Evolutionary conservation across 768 basidiomycete genomes (phyloP).

Genomic region (Polyporus arcularius): DNA sequence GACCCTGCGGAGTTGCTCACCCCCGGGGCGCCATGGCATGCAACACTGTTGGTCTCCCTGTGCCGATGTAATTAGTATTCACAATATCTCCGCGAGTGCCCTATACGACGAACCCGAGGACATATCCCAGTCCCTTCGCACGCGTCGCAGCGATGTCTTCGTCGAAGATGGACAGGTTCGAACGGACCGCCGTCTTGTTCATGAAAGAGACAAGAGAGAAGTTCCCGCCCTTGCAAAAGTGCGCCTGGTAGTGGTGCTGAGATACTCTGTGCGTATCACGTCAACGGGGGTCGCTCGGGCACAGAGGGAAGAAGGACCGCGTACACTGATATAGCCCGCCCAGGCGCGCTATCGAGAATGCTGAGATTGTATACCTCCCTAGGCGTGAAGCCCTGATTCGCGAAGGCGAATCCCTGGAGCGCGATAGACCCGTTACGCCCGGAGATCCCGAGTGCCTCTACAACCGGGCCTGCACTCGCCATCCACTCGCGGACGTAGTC

Average conservation of each 20-base stretch:
- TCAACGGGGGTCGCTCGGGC: background rate
- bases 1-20: conserved; percentile 72
- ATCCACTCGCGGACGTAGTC: conserved; percentile 34
- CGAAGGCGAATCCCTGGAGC: conserved; percentile 29
- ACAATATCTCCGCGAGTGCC: conserved; percentile 33
- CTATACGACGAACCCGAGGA: conserved; percentile 52
- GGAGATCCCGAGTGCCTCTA: conserved; percentile 23
- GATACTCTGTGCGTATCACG: conserved; percentile 51
- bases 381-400: conserved; percentile 51
- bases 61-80: too few species aligned
- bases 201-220: conserved; percentile 63
- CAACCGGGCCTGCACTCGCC: conserved; percentile 26
- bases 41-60: conserved; percentile 37
- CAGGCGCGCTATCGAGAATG: conserved; percentile 49
- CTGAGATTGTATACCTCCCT: conserved; percentile 56
- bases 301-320: conserved; percentile 22
- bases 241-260: conserved; percentile 53
- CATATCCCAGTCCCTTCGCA: conserved; percentile 49
- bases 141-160: conserved; percentile 56
- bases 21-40: conserved; percentile 46
- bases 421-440: conserved; percentile 20
- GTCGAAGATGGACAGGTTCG: conserved; percentile 54
- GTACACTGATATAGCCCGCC: conserved; percentile 54
- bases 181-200: conserved; percentile 56
- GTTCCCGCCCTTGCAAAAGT: conserved; percentile 57